Base-by-base conservation (phyloP, 805 yeast genomes). In the Starmerella potacharoeniae region DNA sequence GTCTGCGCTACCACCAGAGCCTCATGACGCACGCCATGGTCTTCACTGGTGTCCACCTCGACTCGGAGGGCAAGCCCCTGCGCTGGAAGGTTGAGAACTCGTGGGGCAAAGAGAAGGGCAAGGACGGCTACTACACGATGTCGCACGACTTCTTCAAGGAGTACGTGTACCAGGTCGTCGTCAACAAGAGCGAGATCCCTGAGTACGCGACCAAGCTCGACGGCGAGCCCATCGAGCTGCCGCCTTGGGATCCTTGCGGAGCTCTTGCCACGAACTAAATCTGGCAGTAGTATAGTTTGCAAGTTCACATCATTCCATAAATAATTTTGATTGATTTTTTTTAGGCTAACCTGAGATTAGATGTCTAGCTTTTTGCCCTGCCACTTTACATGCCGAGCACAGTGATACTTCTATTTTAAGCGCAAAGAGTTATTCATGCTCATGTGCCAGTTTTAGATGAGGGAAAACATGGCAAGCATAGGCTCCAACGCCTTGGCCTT, bases 1-100 rank as follows among this genome's bases (percentile, higher is more conserved):
- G 95, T 59, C 81, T 88, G 58, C 70, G 75, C 57, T 82, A 84
- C 60, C 81, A 80, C 55, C 81, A 86, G 60, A 82, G 89, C 29
- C 72, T 80, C 60, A 86, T 87, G 95, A 87, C 95, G 14, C 96
- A 87, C 65, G 96, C 96, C 39, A 87, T 87, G 96, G 76, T 82
- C 28, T 79, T 87, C 64, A 82, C 89, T 11, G 95, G 82, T 35
- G 91, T 85, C 47, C 89, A 86, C 68, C 71, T 87, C 39, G 88
- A 83, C 59, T 79, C 68, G 40, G 64, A 71, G 28, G 83, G 82
- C 6, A 73, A 75, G 57, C 86, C 88, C 30, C 70, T 78, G 31
- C 75, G 87, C 60, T 84, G 85, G 76, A 75, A 82, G 64, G 88
- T 84, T 42, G 88, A 83, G 68, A 84, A 84, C 71, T 81, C 87